A percentile compares a stretch with the other conserved stretches of the same genome.
phyloP scores from a whole-genome alignment of 805 yeast species.

The Candida hungchunana region DNA sequence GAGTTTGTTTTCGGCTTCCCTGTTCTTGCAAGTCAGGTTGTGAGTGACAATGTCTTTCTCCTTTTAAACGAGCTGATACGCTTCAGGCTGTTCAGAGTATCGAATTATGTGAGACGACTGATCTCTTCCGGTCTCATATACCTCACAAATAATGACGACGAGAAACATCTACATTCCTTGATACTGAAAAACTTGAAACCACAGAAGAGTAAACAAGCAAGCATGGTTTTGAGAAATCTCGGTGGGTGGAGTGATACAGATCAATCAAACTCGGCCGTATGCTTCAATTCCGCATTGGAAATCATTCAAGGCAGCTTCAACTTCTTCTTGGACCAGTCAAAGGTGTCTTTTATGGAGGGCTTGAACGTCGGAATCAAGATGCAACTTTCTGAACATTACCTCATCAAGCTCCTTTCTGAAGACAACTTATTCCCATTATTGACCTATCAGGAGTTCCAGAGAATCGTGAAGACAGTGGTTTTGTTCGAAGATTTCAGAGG shows the following conservation, averaged over 20 bases:
- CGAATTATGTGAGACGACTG: slow-evolving; percentile 67
- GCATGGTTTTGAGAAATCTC: slow-evolving; percentile 49
- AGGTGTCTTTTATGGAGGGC: slow-evolving; percentile 21
- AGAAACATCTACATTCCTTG: slow-evolving; percentile 48
- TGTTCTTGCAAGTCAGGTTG: slow-evolving; percentile 26
- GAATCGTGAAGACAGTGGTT: slow-evolving; percentile 13
- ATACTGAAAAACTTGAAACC: slow-evolving; percentile 59
- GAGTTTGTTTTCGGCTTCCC: slow-evolving; percentile 32
- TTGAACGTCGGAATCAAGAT: slow-evolving; percentile 29
- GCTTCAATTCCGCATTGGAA: slow-evolving; percentile 28
- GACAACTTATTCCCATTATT: slow-evolving; percentile 34
- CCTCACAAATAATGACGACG: slow-evolving; percentile 44
- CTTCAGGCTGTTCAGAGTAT: slow-evolving; percentile 40
- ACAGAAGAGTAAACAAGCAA: slow-evolving; percentile 48
- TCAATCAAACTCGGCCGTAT: slow-evolving; percentile 26
- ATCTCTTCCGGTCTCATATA: slow-evolving; percentile 86
- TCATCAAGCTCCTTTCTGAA: slow-evolving; percentile 19
- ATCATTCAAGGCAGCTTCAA: slow-evolving; percentile 31
- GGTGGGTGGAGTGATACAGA: slow-evolving; percentile 28
- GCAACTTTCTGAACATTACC: slow-evolving; percentile 31
- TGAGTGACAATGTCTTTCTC: slow-evolving; percentile 36
- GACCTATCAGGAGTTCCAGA: slow-evolving; percentile 33
- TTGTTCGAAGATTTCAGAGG: slow-evolving; percentile 26
- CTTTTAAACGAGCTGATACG: slow-evolving; percentile 39
- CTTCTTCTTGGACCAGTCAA: slow-evolving; percentile 17